These are phyloP conservation scores for Thecamonas trahens DNA, from an alignment of 78 protist species.

Conservation along the genomic window DNA sequence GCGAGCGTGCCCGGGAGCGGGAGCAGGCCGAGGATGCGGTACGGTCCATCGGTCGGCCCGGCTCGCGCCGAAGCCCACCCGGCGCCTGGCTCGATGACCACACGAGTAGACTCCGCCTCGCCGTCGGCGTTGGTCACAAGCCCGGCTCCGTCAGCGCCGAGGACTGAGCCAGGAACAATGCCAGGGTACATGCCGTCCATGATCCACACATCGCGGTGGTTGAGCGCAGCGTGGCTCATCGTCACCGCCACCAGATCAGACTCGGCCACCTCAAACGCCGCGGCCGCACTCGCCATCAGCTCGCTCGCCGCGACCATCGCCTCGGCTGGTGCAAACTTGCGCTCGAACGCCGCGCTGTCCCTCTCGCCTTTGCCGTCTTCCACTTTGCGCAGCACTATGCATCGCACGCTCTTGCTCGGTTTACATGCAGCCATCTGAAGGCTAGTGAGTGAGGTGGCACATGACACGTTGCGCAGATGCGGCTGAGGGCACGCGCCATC, in stretches of 20 bases:
- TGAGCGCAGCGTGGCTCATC: background rate
- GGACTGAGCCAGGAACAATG: background rate
- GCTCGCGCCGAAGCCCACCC: background rate
- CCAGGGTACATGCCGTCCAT: background rate
- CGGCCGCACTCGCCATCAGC: no score
- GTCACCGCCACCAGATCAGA: background rate
- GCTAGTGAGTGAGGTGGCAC: no score
- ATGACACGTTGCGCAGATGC: no score
- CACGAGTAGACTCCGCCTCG: background rate
- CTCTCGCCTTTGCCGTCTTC: background rate
- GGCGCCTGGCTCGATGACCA: background rate
- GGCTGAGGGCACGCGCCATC: no score
- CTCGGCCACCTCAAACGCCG: no score
- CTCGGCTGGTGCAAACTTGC: background rate
- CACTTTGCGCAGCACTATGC: no score
- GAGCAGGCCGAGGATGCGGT: background rate
- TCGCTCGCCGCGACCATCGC: background rate
- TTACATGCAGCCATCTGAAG: no score
- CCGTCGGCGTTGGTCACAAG: background rate
- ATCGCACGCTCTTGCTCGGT: no score
- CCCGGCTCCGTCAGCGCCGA: constrained; percentile 1
- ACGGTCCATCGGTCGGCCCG: background rate
- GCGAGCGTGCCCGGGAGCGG: constrained; percentile 6
- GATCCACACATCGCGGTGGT: constrained; percentile 8
- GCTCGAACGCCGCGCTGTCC: background rate